A percentile compares a stretch with the other conserved stretches of the same genome.
phyloP scores from a whole-genome alignment of 73 alveolate genomes.

The Uronychia binucleata region DNA sequence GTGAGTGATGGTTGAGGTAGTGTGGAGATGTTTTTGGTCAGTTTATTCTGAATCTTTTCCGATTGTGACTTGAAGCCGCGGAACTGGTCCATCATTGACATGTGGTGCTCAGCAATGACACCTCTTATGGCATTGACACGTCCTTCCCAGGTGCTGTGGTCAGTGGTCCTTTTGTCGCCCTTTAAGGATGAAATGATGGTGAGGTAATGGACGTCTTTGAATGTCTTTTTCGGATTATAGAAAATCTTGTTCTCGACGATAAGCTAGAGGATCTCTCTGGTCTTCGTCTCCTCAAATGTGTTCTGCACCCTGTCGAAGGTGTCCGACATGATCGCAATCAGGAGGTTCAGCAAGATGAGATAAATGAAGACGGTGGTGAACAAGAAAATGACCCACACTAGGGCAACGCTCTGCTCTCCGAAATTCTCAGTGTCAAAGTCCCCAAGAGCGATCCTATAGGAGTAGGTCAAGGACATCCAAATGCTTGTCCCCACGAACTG shows the following conservation, averaged over 20 bases:
- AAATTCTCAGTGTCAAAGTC: slow-evolving; percentile 48
- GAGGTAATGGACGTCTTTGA: not conserved
- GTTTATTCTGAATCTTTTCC: too few species aligned
- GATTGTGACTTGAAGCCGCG: too few species aligned
- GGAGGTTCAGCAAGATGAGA: slow-evolving; percentile 32
- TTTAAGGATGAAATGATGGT: not conserved
- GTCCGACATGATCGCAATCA: slow-evolving; percentile 58
- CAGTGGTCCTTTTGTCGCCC: not conserved
- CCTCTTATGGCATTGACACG: not conserved
- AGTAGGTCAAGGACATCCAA: slow-evolving; percentile 17
- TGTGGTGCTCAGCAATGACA: not conserved
- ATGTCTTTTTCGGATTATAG: not conserved
- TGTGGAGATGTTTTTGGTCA: too few species aligned
- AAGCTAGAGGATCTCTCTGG: slow-evolving; percentile 27
- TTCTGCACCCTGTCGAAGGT: slow-evolving; percentile 38
- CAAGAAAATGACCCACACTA: slow-evolving; percentile 35
- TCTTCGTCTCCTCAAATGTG: slow-evolving; percentile 18
- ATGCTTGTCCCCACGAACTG: not conserved
- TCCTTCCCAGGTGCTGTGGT: not conserved
- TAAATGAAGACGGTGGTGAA: slow-evolving; percentile 33
- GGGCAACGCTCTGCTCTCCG: slow-evolving; percentile 19
- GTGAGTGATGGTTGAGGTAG: too few species aligned
- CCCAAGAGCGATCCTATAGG: slow-evolving; percentile 54
- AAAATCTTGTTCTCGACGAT: slow-evolving; percentile 15
- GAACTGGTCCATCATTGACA: not conserved